phyloP scores from a whole-genome alignment of 768 basidiomycete genomes.

The Lactarius vividus region DNA sequence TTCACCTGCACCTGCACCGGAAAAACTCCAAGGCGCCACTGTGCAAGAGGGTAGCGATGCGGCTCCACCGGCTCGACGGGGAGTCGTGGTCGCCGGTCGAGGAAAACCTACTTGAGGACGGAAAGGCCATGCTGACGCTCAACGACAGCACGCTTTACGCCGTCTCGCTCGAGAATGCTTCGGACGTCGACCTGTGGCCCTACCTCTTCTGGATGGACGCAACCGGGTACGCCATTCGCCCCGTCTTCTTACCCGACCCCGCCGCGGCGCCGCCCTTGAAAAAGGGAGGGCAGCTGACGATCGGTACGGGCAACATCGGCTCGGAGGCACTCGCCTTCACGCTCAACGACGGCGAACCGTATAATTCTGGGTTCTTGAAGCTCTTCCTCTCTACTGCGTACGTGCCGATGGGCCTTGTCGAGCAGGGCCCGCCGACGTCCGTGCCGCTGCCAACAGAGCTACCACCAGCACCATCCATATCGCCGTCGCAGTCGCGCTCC shows the following conservation, averaged over 20 bases:
- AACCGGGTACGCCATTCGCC: constrained; percentile 49
- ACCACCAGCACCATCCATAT: not conserved
- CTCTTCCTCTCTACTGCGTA: constrained; percentile 54
- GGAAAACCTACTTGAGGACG: constrained; percentile 46
- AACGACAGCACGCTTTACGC: constrained; percentile 45
- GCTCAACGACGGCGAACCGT: constrained; percentile 37
- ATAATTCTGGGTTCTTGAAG: constrained; percentile 54
- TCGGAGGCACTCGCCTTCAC: constrained; percentile 49
- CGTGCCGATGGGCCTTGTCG: constrained; percentile 47
- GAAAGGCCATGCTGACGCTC: constrained; percentile 46
- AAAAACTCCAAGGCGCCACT: constrained; percentile 49
- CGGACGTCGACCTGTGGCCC: constrained; percentile 57
- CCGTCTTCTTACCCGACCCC: constrained; percentile 52
- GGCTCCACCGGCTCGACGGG: constrained; percentile 50
- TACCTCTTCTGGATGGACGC: constrained; percentile 63
- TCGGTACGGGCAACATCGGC: constrained; percentile 42
- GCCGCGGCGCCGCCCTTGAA: constrained; percentile 44
- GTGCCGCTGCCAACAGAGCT: not conserved
- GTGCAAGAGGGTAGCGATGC: constrained; percentile 48
- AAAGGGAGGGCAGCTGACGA: constrained; percentile 41
- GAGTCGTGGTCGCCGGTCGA: constrained; percentile 43
- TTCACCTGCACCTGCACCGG: constrained; percentile 55
- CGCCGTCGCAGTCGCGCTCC: not conserved
- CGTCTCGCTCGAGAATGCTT: constrained; percentile 48
- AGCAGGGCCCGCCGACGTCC: constrained; percentile 38